Evolutionary conservation across 2,329 filamentous ascomycete species (phyloP).

Genomic region (Verticillium longisporum): DNA sequence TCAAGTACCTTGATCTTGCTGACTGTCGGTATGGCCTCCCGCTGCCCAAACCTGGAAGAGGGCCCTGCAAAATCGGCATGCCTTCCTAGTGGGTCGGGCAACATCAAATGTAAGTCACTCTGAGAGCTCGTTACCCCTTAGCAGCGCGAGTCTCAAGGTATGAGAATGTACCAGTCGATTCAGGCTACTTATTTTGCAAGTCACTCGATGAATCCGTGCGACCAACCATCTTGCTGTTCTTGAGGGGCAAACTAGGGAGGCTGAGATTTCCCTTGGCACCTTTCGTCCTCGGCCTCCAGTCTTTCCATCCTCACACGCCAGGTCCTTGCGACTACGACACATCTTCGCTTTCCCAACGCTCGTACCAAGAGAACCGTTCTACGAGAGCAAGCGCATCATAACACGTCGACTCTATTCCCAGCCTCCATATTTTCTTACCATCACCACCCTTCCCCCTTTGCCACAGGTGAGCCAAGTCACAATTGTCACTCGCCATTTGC

Average conservation of each 20-base stretch:
- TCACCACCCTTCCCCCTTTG: not conserved
- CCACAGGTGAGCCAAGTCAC: constrained; percentile 1
- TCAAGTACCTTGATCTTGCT: not conserved
- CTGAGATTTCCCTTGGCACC: not conserved
- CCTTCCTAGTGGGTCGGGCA: no score
- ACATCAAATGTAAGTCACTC: no score
- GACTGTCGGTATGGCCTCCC: not conserved
- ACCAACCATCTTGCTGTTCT: not conserved
- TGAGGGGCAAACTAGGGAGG: not conserved
- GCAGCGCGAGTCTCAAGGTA: no score
- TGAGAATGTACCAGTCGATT: no score
- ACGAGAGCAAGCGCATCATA: not conserved
- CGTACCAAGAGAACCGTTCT: not conserved
- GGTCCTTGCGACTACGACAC: not conserved
- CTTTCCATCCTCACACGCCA: not conserved
- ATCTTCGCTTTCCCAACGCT: not conserved
- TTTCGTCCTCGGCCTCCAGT: not conserved
- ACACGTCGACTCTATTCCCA: not conserved
- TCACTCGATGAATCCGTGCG: not conserved
- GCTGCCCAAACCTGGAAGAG: not conserved
- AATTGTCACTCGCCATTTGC: constrained; percentile 1
- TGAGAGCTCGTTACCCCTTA: no score
- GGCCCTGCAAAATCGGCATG: not conserved
- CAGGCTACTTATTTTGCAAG: not conserved
- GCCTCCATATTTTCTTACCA: not conserved